These are phyloP conservation scores for Inga laurina DNA, from an alignment of 306 rosid genomes.

Conservation along the genomic window DNA sequence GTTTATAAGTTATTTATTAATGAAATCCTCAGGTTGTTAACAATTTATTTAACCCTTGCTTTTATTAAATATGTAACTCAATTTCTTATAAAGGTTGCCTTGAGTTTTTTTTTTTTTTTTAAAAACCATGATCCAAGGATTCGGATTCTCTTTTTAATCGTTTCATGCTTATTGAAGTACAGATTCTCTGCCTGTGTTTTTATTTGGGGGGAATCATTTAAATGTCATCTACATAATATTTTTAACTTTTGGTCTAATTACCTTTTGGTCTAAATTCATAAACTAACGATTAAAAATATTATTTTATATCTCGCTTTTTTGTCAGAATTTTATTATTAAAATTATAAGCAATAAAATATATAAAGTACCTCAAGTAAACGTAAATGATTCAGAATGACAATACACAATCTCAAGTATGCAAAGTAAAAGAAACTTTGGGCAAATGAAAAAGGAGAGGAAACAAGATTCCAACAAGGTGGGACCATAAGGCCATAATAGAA, in stretches of 20 bases:
- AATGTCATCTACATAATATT: background rate
- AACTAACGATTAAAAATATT: too few species aligned
- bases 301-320: background rate
- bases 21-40: too few species aligned
- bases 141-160: background rate
- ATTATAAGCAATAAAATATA: too few species aligned
- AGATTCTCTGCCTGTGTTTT: background rate
- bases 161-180: background rate
- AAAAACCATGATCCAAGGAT: background rate
- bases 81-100: background rate
- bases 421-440: background rate
- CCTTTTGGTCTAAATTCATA: too few species aligned
- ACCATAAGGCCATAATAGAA: background rate
- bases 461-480: background rate
- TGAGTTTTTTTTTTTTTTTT: too few species aligned
- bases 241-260: too few species aligned
- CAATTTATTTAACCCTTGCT: too few species aligned
- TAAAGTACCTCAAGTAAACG: background rate
- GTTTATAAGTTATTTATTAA: too few species aligned
- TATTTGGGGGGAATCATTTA: background rate
- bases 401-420: background rate
- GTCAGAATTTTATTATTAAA: background rate
- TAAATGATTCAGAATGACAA: background rate
- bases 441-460: background rate
- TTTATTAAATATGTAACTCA: background rate